Base-by-base conservation (phyloP, 1,284 basidiomycete species). In the Cutaneotrichosporon cavernicola region DNA sequence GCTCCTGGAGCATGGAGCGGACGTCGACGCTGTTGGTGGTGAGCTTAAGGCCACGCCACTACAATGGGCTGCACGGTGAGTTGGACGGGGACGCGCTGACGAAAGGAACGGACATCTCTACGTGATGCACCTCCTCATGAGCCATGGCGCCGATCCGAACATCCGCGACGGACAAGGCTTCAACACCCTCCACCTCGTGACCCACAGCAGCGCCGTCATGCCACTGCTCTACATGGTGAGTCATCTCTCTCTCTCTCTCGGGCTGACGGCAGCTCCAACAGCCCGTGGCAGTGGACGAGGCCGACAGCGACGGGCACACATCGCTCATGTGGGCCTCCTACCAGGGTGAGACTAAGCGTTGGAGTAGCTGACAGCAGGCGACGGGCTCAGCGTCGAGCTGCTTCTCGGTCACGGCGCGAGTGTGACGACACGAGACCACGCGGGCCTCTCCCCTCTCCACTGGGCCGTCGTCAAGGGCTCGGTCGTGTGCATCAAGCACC, bases 391-490 rank as follows among this genome's bases (percentile, higher is more conserved):
- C 0, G 92, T 99, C 2, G 92, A 97, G 68, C 81, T 99, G 38
- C 81, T 99, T 21, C 85, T 99, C 60, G 87, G 89, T 63, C 91
- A 96, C 70, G 93, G 93, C 9, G 92, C 95, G 3, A 89, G 87
- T 62, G 84, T 89, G 1, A 86, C 87, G 66, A 81, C 88, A 5
- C 85, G 85, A 47, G 97, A 99, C 76, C 88, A 91, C 67, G 81
- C 86, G 0, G 94, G 94, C 0, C 84, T 99, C 60, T 88, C 92
- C 0, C 92, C 97, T 0, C 84, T 99, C 58, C 97, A 99, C 77
- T 99, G 97, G 97, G 95, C 94, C 1, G 95, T 97, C n/a, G 96
- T 99, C 13, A 88, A 94, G 67, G 97, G 96, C 8, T 97, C 95
- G 74, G 84, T 89, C 61, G 76, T 81, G 16, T 93, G 92, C 75